Evolutionary conservation across 352 stramenopile species (phyloP).

Genomic region (Globisporangium barbulae): DNA sequence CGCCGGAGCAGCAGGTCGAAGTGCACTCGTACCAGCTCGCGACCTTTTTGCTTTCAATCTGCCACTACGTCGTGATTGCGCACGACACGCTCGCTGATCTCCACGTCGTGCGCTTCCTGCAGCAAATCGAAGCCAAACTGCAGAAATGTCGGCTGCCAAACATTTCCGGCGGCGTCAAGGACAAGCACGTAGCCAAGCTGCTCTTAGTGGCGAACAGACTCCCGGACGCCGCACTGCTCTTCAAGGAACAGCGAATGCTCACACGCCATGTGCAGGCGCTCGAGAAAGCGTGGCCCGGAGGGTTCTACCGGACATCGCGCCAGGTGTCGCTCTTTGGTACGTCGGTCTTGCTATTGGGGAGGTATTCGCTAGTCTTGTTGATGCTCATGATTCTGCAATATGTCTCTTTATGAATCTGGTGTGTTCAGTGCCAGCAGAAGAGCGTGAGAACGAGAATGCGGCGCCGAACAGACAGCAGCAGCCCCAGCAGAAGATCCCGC

Average conservation of each 20-base stretch:
- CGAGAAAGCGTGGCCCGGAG: constrained; percentile 27
- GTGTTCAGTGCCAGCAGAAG: constrained; percentile 16
- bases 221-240: constrained; percentile 26
- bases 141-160: constrained; percentile 53
- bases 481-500: constrained; percentile 9
- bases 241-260: constrained; percentile 29
- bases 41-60: constrained; percentile 65
- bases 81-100: constrained; percentile 45
- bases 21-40: constrained; percentile 57
- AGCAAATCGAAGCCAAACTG: constrained; percentile 49
- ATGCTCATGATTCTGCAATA: background rate
- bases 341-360: background rate
- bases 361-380: background rate
- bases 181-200: constrained; percentile 51
- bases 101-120: constrained; percentile 41
- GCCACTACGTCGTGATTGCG: constrained; percentile 73
- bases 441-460: constrained; percentile 16
- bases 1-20: constrained; percentile 67
- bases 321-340: constrained; percentile 7
- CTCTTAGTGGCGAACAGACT: constrained; percentile 63
- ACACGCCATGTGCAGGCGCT: constrained; percentile 35
- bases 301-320: constrained; percentile 18
- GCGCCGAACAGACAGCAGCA: constrained; percentile 9
- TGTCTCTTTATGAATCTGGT: constrained; percentile 15
- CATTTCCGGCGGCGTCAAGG: constrained; percentile 46